Evolutionary conservation across 805 yeast genomes (phyloP).

Genomic region (Nakazawaea molendinolei): DNA sequence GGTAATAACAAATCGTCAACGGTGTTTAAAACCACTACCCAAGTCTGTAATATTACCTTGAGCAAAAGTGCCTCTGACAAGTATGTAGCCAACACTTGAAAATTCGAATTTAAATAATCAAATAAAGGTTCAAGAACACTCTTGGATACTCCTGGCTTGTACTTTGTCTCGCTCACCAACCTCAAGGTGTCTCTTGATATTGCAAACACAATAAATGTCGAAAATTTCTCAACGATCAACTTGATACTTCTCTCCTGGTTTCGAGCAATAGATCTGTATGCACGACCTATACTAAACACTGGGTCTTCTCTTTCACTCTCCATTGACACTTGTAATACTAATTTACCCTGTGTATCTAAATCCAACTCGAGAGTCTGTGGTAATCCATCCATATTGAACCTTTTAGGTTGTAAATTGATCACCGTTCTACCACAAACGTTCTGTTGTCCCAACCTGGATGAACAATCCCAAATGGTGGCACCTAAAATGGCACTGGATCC

Average conservation of each 20-base stretch:
- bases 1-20: slow-evolving; percentile 76
- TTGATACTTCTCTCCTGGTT: slow-evolving; percentile 62
- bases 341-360: slow-evolving; percentile 60
- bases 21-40: slow-evolving; percentile 65
- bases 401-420: slow-evolving; percentile 53
- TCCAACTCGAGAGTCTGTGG: slow-evolving; percentile 56
- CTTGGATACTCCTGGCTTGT: slow-evolving; percentile 43
- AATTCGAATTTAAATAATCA: slow-evolving; percentile 64
- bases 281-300: slow-evolving; percentile 70
- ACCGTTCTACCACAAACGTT: slow-evolving; percentile 61
- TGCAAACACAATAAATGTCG: slow-evolving; percentile 43
- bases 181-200: slow-evolving; percentile 36
- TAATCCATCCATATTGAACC: slow-evolving; percentile 58
- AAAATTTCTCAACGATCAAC: slow-evolving; percentile 66
- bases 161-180: slow-evolving; percentile 37
- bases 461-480: slow-evolving; percentile 71
- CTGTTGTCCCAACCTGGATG: slow-evolving; percentile 41
- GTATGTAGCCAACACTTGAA: slow-evolving; percentile 54
- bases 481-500: slow-evolving; percentile 33
- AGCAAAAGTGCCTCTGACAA: slow-evolving; percentile 49
- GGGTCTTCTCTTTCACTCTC: slow-evolving; percentile 81
- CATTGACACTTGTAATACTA: slow-evolving; percentile 61
- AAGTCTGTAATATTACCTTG: slow-evolving; percentile 68
- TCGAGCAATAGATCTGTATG: slow-evolving; percentile 58
- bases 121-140: slow-evolving; percentile 69